phyloP scores from a whole-genome alignment of 305 asterid species.

The Fraxinus floribunda region DNA sequence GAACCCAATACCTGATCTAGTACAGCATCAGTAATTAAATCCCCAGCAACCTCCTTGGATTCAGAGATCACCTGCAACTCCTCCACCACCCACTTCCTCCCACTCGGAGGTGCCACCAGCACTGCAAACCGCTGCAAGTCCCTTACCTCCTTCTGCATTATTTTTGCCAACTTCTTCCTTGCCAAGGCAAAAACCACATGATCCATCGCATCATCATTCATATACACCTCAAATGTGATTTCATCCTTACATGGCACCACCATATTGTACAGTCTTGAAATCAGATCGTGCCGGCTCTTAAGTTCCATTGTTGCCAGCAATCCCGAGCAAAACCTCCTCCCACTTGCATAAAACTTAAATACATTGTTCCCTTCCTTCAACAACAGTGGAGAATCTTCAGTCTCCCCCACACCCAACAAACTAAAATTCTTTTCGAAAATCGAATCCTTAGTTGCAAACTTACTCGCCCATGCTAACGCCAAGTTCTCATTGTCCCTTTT shows the following conservation, averaged over 20 bases:
- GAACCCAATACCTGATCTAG: conserved; percentile 75
- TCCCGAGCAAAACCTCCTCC: conserved; percentile 93
- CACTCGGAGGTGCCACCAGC: conserved; percentile 60
- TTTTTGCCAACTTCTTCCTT: conserved; percentile 79
- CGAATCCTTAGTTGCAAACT: conserved; percentile 64
- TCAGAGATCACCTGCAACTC: conserved; percentile 82
- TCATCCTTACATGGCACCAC: conserved; percentile 92
- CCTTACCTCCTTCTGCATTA: conserved; percentile 76
- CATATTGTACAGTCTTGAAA: conserved; percentile 80
- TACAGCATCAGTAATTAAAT: conserved; percentile 77
- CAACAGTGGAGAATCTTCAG: conserved; percentile 75
- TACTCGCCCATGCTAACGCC: conserved; percentile 87
- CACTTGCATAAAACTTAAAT: conserved; percentile 88
- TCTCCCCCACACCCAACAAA: conserved; percentile 80
- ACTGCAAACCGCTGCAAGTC: conserved; percentile 85
- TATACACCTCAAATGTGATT: conserved; percentile 86
- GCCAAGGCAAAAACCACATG: conserved; percentile 83
- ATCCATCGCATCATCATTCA: conserved; percentile 97
- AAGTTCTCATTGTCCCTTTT: conserved; percentile 77
- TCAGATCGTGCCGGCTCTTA: conserved; percentile 92
- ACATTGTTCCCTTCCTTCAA: conserved; percentile 79
- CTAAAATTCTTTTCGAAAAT: conserved; percentile 89
- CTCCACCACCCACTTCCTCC: conserved; percentile 83
- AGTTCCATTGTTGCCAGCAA: conserved; percentile 94
- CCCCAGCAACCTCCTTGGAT: conserved; percentile 91